Conservation (phyloP, 805 yeast genomes). For the Candida koratica region DNA sequence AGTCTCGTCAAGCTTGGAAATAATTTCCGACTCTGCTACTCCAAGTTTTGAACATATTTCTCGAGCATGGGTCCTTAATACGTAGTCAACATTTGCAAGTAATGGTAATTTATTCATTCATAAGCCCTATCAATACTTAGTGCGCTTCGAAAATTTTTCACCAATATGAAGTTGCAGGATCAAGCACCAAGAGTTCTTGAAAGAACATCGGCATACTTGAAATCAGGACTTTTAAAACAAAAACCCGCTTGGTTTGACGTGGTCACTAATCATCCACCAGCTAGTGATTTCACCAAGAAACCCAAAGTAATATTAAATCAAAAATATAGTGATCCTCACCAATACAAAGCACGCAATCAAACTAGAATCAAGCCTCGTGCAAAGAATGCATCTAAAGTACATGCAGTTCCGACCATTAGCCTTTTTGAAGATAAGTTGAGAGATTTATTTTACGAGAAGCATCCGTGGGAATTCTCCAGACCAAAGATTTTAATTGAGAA, state of each 20-base stretch:
- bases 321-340: slow-evolving; percentile 29
- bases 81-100: slow-evolving; percentile 1
- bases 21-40: slow-evolving; percentile 1
- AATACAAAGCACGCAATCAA: slow-evolving; percentile 18
- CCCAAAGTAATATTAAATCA: slow-evolving; percentile 28
- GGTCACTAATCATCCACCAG: slow-evolving; percentile 80
- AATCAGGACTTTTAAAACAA: slow-evolving; percentile 60
- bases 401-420: slow-evolving; percentile 49
- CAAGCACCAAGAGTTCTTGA: slow-evolving; percentile 74
- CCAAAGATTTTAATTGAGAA: slow-evolving; percentile 83
- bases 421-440: slow-evolving; percentile 80
- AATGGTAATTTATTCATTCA: slow-evolving; percentile 7
- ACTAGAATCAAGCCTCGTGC: slow-evolving; percentile 45
- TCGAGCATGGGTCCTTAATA: background rate
- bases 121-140: background rate
- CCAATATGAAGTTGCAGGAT: slow-evolving; percentile 55
- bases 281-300: slow-evolving; percentile 52
- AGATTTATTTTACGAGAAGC: slow-evolving; percentile 79
- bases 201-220: slow-evolving; percentile 72
- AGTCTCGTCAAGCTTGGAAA: background rate
- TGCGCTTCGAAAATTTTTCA: slow-evolving; percentile 8
- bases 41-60: background rate
- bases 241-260: slow-evolving; percentile 91
- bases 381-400: slow-evolving; percentile 39
- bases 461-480: slow-evolving; percentile 96